Conservation (phyloP, 345 rosid genomes). For the Pugionium dolabratum region DNA sequence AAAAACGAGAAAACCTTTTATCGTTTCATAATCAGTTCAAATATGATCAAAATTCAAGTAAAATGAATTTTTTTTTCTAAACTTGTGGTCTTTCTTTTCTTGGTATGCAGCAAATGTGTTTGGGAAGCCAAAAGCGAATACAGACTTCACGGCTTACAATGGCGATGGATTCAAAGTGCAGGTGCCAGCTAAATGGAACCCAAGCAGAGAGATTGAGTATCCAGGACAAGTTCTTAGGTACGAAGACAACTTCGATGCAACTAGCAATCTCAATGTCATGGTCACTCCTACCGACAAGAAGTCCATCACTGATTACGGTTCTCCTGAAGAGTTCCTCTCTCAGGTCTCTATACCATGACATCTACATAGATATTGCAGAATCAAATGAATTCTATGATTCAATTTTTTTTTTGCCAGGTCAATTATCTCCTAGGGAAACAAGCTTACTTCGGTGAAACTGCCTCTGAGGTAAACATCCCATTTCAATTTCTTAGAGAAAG, state of each 20-base stretch:
- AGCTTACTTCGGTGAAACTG: not conserved
- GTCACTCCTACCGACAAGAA: conserved; percentile 79
- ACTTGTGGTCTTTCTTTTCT: not conserved
- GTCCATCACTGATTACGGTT: conserved; percentile 69
- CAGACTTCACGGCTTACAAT: conserved; percentile 67
- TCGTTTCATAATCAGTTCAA: conserved; percentile 20
- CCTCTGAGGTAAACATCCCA: conserved; percentile 61
- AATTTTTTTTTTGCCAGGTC: conserved; percentile 52
- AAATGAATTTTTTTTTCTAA: not conserved
- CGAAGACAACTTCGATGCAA: conserved; percentile 88
- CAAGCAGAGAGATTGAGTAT: conserved; percentile 85
- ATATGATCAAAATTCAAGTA: not conserved
- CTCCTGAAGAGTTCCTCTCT: conserved; percentile 77
- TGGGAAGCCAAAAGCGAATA: conserved; percentile 87
- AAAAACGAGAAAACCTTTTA: not conserved
- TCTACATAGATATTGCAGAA: not conserved
- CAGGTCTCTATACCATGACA: conserved; percentile 42
- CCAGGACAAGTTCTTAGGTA: conserved; percentile 92
- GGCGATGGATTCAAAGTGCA: conserved; percentile 77
- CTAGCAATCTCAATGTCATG: conserved; percentile 63
- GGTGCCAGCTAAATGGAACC: conserved; percentile 91
- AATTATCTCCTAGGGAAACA: conserved; percentile 33
- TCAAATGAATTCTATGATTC: conserved; percentile 1
- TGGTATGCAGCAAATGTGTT: conserved; percentile 74
- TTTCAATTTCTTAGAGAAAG: not conserved